These are phyloP conservation scores for Ogataea henricii DNA, from an alignment of 805 yeast genomes.

Conservation along the genomic window DNA sequence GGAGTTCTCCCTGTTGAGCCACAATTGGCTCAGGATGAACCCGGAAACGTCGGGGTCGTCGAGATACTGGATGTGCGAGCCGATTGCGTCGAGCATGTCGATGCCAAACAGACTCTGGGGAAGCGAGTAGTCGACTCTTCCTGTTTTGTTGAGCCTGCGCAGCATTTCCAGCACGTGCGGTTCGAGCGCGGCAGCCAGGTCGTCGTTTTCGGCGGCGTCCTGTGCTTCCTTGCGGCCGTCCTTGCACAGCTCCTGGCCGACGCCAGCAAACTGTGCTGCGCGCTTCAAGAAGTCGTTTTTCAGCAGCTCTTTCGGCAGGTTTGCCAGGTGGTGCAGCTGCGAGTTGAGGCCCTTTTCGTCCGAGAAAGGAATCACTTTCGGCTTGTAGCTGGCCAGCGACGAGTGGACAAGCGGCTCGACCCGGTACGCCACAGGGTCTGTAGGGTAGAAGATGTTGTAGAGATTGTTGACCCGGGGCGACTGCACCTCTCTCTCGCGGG, in stretches of 20 bases:
- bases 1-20: conserved; percentile 16
- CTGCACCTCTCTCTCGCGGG: conserved; percentile 24
- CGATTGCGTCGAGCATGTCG: conserved; percentile 75
- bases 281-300: conserved; percentile 30
- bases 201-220: conserved; percentile 3
- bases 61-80: conserved; percentile 87
- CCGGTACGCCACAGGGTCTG: conserved; percentile 90
- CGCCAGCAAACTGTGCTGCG: conserved; percentile 21
- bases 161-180: conserved; percentile 39
- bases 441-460: conserved; percentile 84
- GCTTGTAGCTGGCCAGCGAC: conserved; percentile 49
- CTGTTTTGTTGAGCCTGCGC: conserved; percentile 59
- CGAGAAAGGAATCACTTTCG: conserved; percentile 60
- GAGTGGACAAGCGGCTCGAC: conserved; percentile 77
- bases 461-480: conserved; percentile 64
- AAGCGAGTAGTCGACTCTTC: conserved; percentile 79
- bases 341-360: conserved; percentile 48
- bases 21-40: conserved; percentile 66
- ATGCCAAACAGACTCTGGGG: conserved; percentile 80
- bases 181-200: conserved; percentile 23
- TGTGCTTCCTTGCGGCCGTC: background rate
- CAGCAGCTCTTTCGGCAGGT: conserved; percentile 25
- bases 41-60: conserved; percentile 85
- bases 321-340: conserved; percentile 21
- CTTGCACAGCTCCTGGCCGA: conserved; percentile 5